These are phyloP conservation scores for Cryphonectria carpinicola DNA, from an alignment of 2,329 filamentous ascomycete genomes.

Conservation along the genomic window DNA sequence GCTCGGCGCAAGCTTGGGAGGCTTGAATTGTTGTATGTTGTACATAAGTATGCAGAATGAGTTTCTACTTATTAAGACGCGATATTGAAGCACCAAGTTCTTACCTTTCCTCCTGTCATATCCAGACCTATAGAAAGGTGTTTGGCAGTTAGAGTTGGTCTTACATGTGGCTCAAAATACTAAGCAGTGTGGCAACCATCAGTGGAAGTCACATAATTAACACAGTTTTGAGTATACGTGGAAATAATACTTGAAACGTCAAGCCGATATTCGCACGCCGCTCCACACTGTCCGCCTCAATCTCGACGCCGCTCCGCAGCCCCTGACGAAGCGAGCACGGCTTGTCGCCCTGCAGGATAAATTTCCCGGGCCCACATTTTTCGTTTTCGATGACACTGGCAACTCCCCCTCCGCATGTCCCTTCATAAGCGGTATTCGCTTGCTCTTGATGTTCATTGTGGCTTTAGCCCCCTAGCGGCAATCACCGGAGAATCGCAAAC, in stretches of 20 bases:
- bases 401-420: constrained; percentile 14
- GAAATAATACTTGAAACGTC: neutral
- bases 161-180: too few relatives aligned
- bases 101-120: too few relatives aligned
- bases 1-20: neutral
- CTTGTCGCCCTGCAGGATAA: neutral
- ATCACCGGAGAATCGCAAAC: constrained; percentile 8
- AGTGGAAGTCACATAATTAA: too few relatives aligned
- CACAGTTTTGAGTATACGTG: neutral
- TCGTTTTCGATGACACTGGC: constrained; percentile 24
- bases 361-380: constrained; percentile 15
- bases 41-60: too few relatives aligned
- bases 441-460: constrained; percentile 3
- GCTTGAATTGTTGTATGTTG: neutral
- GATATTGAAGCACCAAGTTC: too few relatives aligned
- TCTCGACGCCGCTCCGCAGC: neutral
- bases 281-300: neutral
- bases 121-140: too few relatives aligned
- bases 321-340: neutral
- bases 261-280: neutral
- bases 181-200: too few relatives aligned
- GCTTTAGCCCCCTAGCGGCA: constrained; percentile 16
- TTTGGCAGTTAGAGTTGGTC: too few relatives aligned
- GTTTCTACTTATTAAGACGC: too few relatives aligned
- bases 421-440: constrained; percentile 12